Base-by-base conservation (phyloP, 2,329 filamentous ascomycete genomes). In the Cadophora luteo-olivacea region DNA sequence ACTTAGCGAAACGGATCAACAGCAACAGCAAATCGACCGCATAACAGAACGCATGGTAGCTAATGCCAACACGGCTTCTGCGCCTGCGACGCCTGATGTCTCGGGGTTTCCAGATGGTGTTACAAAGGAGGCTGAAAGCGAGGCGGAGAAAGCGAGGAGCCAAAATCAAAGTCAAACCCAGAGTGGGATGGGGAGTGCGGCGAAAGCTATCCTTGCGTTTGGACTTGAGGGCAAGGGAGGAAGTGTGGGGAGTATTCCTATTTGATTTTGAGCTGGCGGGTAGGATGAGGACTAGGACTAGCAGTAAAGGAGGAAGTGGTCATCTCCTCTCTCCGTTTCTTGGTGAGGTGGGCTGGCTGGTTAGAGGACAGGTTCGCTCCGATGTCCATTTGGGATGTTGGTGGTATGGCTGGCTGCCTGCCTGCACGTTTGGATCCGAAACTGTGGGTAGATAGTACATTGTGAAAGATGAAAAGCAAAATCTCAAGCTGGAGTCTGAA, bases 41-140 rank as follows among this genome's bases (percentile, higher is more conserved):
- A 68, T 72, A 1, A 70, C 69, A 3, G 67, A 74, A 48, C 66
- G 67, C 9, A 72, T 74, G 70, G 66, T 72, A 38, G 67, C 68
- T 36, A 74, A 72, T 48, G 69, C 67, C 0, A 72, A 72, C 48
- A 66, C 51, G 36, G 52, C 62, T 24, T 45, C 36, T 4, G 54
- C 62, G 5, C 58, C 45, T 6, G 33, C 55, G 24, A 61, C 58
- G n/a, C 58, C 58, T 49, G 41, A 61, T 16, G 24, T 22, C 11
- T 22, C 38, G 12, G 38, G 6, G 6, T 51, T 41, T 9, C 32
- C 48, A 4, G 49, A 22, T 7, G 11, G n/a, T 19, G 8, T 29
- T 24, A 25, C n/a, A n/a, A n/a, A n/a, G n/a, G n/a, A 64, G 5
- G 61, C 36, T 1, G 29, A 1, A 36, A 48, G 11, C 32, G 38